These are phyloP conservation scores for Millerago galiae DNA, from an alignment of 805 yeast species.

Conservation along the genomic window DNA sequence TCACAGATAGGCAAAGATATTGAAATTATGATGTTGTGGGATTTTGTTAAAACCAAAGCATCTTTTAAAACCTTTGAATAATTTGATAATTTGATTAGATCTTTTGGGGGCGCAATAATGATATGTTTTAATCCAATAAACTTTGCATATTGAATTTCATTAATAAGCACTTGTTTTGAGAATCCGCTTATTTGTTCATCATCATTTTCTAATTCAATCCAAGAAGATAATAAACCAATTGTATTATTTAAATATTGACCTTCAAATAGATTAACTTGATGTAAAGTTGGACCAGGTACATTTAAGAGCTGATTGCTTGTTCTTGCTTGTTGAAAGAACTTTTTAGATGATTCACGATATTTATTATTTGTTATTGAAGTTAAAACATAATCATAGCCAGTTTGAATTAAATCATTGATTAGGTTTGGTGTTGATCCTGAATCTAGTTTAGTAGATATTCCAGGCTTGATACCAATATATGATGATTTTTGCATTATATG, in stretches of 20 bases:
- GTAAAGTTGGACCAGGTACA: conserved; percentile 35
- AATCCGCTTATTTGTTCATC: conserved; percentile 44
- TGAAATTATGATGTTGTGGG: conserved; percentile 28
- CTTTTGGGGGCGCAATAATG: conserved; percentile 59
- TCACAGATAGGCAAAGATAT: conserved; percentile 46
- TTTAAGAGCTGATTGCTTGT: conserved; percentile 14
- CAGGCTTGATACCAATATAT: conserved; percentile 42
- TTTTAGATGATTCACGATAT: conserved; percentile 38
- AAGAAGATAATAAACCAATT: conserved; percentile 56
- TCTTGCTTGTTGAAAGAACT: conserved; percentile 30
- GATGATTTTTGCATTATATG: conserved; percentile 9
- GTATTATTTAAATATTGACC: conserved; percentile 36
- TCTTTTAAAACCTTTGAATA: conserved; percentile 39
- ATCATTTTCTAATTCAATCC: conserved; percentile 61
- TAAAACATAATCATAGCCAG: conserved; percentile 47
- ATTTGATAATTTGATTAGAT: conserved; percentile 43
- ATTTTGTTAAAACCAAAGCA: conserved; percentile 26
- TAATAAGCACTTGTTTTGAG: conserved; percentile 48
- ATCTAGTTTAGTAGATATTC: conserved; percentile 25
- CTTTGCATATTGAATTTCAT: conserved; percentile 53
- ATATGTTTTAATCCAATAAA: conserved; percentile 52
- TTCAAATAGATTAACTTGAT: conserved; percentile 37
- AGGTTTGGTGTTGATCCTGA: conserved; percentile 25
- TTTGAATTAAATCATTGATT: conserved; percentile 24
- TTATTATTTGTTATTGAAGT: conserved; percentile 48